Evolutionary conservation across 768 basidiomycete species (phyloP), one percentile per base, ranked within the genome.

Genomic region (Xerocomus brunneocitrinus): DNA sequence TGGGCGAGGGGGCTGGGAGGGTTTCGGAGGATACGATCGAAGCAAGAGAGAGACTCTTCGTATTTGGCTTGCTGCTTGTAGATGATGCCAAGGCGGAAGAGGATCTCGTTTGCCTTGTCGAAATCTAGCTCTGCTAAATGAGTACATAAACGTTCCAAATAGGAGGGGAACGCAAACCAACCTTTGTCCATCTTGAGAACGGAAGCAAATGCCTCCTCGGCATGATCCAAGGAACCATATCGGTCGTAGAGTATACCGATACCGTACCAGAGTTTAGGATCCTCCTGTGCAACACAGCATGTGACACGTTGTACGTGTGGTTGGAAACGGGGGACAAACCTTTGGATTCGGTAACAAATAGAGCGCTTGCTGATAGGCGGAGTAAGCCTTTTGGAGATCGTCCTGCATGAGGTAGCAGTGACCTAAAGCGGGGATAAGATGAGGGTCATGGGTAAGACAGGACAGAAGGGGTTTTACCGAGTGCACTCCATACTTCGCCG

Each of bases 341-440:
- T 97, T 97, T 14, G 95, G 95, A 62, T 95, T 95, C 3, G 92
- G 92, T 35, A 99, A 82, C 58, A 95, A 80, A 69, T 95, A 98
- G 24, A 99, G 80, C 2, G 97, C 97, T 69, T 98, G 95, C 72
- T 99, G 95, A 71, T 99, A 99, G 14, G 97, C 95, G 1, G 91
- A 87, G 71, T 98, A 98, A 0, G 97, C 97, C 76, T 95, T 97
- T 75, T 95, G 94, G 43, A 99, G 82, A 74, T 98, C 94, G 67
- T 98, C 97, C 68, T 97, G 95, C 95, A 97, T 98, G 55, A 99
- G 84, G 71, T 95, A 94, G 71, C 95, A 98, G 63, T 98, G 94
- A 31, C 95, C 92, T 90, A 63, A 53, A 57, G 36, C 28, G 41
- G 42, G 44, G 51, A 45, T 58, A 47, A 50, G 47, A 56, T 58